Conservation (phyloP, 139 green algal species). For the Micractinium conductrix region DNA sequence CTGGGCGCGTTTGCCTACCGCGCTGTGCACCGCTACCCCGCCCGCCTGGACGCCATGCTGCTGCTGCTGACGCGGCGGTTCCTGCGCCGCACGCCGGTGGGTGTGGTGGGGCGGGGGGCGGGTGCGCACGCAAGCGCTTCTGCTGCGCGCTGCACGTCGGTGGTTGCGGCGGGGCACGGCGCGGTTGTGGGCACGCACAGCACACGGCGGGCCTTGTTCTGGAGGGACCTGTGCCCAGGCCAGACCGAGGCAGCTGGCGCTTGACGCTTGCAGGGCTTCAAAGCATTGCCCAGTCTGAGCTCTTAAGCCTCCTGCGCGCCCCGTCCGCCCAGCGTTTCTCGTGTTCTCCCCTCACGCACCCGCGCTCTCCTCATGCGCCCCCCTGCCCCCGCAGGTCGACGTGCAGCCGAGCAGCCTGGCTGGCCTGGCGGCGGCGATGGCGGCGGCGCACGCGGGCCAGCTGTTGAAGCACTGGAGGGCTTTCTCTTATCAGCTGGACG, state of each 20-base stretch:
- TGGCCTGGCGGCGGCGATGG: background rate
- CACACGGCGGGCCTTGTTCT: too few species aligned
- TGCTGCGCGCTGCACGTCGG: too few species aligned
- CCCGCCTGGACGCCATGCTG: slow-evolving; percentile 29
- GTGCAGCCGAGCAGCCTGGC: background rate
- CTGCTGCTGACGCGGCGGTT: background rate
- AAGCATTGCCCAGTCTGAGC: background rate
- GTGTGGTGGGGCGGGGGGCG: background rate
- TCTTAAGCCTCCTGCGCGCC: too few species aligned
- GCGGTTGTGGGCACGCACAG: background rate
- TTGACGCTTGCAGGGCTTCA: background rate
- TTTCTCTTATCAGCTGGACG: background rate
- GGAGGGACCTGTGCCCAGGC: too few species aligned
- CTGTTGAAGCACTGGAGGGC: background rate
- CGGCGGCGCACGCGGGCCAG: background rate
- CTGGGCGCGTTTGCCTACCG: slow-evolving; percentile 14
- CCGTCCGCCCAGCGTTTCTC: background rate
- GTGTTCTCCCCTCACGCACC: background rate
- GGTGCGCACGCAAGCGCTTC: background rate
- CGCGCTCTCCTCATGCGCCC: background rate
- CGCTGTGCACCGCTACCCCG: background rate
- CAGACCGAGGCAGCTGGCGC: too few species aligned
- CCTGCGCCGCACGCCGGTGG: slow-evolving; percentile 3
- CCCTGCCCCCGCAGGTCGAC: background rate
- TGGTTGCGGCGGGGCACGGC: background rate